These are phyloP conservation scores for Plicaturopsis crispa DNA, from an alignment of 768 basidiomycete species.

Conservation along the genomic window DNA sequence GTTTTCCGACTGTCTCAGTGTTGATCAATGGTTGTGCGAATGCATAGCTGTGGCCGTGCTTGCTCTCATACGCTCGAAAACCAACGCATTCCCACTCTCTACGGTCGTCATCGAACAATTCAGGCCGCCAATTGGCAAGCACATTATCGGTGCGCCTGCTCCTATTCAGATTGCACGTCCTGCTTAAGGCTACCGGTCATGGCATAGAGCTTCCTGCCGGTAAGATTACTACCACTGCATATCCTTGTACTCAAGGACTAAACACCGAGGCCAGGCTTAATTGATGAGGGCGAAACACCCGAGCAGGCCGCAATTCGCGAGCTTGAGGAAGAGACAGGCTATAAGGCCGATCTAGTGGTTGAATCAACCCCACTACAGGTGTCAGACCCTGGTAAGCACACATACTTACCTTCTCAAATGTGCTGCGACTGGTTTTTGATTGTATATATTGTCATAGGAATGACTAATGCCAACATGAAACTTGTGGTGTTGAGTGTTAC, in stretches of 20 bases:
- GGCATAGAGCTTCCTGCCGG: conserved; percentile 59
- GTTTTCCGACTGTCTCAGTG: background rate
- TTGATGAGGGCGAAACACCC: conserved; percentile 80
- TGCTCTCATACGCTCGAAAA: conserved; percentile 71
- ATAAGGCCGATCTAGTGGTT: conserved; percentile 54
- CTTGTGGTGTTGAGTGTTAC: conserved; percentile 66
- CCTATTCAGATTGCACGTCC: conserved; percentile 2
- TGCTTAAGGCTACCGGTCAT: no score
- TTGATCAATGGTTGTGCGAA: background rate
- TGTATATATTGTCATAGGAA: conserved; percentile 39
- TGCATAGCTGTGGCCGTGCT: conserved; percentile 80
- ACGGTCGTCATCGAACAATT: conserved; percentile 90
- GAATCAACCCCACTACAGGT: conserved; percentile 59
- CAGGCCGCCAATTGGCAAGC: conserved; percentile 76
- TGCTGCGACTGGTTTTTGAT: conserved; percentile 1
- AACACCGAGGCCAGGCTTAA: conserved; percentile 44
- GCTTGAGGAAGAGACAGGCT: conserved; percentile 91
- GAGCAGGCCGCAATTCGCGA: conserved; percentile 82
- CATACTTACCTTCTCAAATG: background rate
- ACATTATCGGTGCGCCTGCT: conserved; percentile 52
- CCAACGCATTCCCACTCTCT: conserved; percentile 61
- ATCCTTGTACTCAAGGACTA: background rate
- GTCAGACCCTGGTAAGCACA: conserved; percentile 57
- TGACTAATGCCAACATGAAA: conserved; percentile 93
- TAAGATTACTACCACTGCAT: conserved; percentile 33